Evolutionary conservation across 441 rosid genomes (phyloP).

Genomic region (Populus hybrid): DNA sequence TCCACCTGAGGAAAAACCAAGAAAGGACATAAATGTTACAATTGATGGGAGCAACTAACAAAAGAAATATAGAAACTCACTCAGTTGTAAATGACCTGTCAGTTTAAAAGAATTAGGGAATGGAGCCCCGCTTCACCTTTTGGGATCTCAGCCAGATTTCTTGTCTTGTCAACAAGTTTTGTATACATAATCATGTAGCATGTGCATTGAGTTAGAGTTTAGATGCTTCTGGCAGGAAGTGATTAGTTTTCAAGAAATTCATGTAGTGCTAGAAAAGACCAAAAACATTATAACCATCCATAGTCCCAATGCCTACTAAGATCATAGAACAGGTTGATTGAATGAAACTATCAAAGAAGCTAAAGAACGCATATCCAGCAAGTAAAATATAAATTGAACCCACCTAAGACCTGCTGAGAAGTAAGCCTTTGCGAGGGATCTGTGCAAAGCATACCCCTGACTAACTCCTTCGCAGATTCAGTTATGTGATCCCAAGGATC

Average conservation of each 20-base stretch:
- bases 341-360: not conserved
- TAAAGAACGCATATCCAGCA: not conserved
- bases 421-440: constrained; percentile 49
- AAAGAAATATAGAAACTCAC: not conserved
- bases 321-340: not conserved
- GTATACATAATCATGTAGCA: not conserved
- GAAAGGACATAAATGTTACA: not conserved
- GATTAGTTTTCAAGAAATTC: not conserved
- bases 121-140: not conserved
- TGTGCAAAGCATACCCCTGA: constrained; percentile 54
- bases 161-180: not conserved
- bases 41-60: not conserved
- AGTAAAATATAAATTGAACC: constrained; percentile 13
- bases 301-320: not conserved
- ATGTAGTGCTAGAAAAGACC: not conserved
- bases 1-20: not conserved
- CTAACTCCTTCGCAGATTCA: constrained; percentile 50
- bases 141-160: not conserved
- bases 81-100: not conserved
- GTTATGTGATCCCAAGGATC: constrained; percentile 52
- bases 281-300: not conserved
- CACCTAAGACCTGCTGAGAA: constrained; percentile 62
- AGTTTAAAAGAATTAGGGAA: not conserved
- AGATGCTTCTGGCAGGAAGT: not conserved
- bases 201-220: not conserved